Base-by-base conservation (phyloP, 495 filamentous ascomycete species). In the Chlorociboria aeruginascens region DNA sequence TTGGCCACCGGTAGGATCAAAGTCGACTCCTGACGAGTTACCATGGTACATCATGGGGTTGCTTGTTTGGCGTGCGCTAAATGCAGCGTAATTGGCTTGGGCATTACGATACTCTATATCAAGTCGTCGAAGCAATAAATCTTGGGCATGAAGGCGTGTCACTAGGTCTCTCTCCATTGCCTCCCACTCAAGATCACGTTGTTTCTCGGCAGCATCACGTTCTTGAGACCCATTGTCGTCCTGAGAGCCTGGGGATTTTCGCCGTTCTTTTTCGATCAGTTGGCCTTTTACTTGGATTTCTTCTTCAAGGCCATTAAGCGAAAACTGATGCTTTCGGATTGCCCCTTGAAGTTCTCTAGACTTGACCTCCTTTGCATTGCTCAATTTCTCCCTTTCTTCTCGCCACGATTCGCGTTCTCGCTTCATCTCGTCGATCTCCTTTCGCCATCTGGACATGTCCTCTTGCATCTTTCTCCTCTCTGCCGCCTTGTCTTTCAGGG, bases 401-500 rank as follows among this genome's bases (percentile, higher is more conserved):
- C 69, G 51, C 46, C 74, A 70, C 39, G 55, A 46, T 40, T 67
- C 55, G 30, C 63, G 56, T 37, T 71, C 69, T 28, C 48, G 55
- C 16, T 57, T 60, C 66, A 77, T 66, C 8, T 63, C 63, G 42
- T 70, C 66, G 16, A 78, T 71, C 33, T 74, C 69, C 46, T 69
- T 68, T 32, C 75, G 70, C 73, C 76, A 78, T 48, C 73, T 75
- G 11, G 60, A 55, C 17, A 78, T 72, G 45, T 74, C 75, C 12
- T 78, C 71, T 17, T 70, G 63, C 49, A 73, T 68, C 47, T 72
- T 79, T 43, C 63, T 58, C 32, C 71, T 69, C 53, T 88, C 83
- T 34, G 77, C 67, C 44, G 83, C 70, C 66, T 84, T 89, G 40
- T 86, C 80, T 63, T 77, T 81, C 53, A 89, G 71, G 46, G 69